phyloP scores from a whole-genome alignment of 2,329 filamentous ascomycete species.

The Ceratocystis alfenasii region DNA sequence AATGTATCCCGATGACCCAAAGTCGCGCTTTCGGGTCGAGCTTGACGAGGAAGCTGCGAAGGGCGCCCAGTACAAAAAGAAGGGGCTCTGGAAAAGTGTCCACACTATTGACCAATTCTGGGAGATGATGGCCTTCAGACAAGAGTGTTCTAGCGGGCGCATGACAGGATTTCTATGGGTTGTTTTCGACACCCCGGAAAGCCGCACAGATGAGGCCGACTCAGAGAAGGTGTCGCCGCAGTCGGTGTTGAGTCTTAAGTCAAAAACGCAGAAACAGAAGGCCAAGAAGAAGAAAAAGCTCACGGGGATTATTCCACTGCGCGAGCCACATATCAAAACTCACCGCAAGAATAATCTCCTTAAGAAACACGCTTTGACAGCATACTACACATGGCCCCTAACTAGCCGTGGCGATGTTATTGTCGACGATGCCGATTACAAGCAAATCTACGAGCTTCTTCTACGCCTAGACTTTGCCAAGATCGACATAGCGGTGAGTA shows the following conservation, averaged over 20 bases:
- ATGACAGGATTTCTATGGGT: conserved; percentile 94
- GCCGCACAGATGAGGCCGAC: conserved; percentile 20
- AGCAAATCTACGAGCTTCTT: conserved; percentile 55
- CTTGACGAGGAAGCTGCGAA: conserved; percentile 70
- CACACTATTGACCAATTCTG: conserved; percentile 83
- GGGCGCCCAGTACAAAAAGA: conserved; percentile 40
- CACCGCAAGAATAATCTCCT: conserved; percentile 38
- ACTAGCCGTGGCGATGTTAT: conserved; percentile 51
- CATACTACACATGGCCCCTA: conserved; percentile 54
- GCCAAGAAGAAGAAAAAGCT: conserved; percentile 39
- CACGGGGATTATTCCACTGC: conserved; percentile 49
- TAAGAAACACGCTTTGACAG: conserved; percentile 40
- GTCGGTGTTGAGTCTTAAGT: background rate
- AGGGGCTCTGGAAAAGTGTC: conserved; percentile 71
- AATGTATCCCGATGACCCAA: conserved; percentile 88
- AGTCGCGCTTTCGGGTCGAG: conserved; percentile 77
- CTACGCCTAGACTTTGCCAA: conserved; percentile 63
- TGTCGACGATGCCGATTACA: conserved; percentile 52
- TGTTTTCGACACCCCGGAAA: conserved; percentile 51
- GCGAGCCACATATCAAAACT: conserved; percentile 54
- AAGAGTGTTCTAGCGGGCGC: conserved; percentile 86
- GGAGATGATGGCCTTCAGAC: conserved; percentile 95
- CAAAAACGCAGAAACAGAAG: conserved; percentile 26
- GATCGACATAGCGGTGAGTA: conserved; percentile 48
- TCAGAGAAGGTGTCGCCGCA: conserved; percentile 8